A percentile compares a stretch with the other conserved stretches of the same genome.
phyloP scores from a whole-genome alignment of 805 yeast species.

The Pichia paraexigua region DNA sequence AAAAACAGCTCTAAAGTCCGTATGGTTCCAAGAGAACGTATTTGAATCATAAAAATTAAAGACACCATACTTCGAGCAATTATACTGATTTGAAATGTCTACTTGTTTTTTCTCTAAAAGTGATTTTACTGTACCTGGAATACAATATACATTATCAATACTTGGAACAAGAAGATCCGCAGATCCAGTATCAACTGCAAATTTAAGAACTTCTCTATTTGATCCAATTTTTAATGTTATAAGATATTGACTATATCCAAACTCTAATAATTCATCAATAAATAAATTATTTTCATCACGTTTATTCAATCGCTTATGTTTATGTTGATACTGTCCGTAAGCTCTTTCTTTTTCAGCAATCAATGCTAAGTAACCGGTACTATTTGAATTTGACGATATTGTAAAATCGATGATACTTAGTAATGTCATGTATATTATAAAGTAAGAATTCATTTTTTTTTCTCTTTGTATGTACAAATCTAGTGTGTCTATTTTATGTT shows the following conservation, averaged over 20 bases:
- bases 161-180: conserved; percentile 63
- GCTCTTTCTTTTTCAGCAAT: neutral
- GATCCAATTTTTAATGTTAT: conserved; percentile 48
- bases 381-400: neutral
- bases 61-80: conserved; percentile 41
- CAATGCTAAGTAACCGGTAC: neutral
- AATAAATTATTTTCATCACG: neutral
- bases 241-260: conserved; percentile 28
- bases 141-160: conserved; percentile 40
- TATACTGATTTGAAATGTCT: conserved; percentile 11
- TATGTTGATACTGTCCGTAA: neutral
- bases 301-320: neutral
- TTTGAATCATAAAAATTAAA: conserved; percentile 35
- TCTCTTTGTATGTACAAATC: neutral
- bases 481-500: neutral
- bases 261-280: neutral
- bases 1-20: conserved; percentile 36
- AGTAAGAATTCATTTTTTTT: neutral
- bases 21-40: conserved; percentile 32
- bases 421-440: neutral
- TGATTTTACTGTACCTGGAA: conserved; percentile 4
- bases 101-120: neutral
- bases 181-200: conserved; percentile 70
- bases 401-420: neutral
- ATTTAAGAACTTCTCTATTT: conserved; percentile 43